Evolutionary conservation across 495 filamentous ascomycete genomes (phyloP).

Genomic region (Physcia stellaris): DNA sequence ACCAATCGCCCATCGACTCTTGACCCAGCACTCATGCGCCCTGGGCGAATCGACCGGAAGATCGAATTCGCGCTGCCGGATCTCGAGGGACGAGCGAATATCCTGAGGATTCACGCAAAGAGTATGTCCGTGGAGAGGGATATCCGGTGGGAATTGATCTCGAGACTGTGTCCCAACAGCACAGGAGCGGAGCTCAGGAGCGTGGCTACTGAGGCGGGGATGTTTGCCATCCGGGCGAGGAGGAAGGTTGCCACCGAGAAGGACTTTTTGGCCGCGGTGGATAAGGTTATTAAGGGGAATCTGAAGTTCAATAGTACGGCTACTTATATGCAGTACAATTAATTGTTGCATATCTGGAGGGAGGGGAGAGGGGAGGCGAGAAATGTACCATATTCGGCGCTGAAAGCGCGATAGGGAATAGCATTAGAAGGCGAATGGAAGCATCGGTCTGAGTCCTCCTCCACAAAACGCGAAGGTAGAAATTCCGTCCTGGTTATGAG

Average conservation of each 20-base stretch:
- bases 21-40: constrained; percentile 92
- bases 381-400: too few relatives aligned
- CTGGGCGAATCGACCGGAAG: constrained; percentile 95
- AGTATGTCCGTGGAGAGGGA: constrained; percentile 98
- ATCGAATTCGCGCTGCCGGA: constrained; percentile 97
- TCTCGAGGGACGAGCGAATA: constrained; percentile 92
- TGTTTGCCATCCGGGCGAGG: constrained; percentile 94
- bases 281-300: constrained; percentile 99
- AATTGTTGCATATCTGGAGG: too few relatives aligned
- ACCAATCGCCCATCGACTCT: constrained; percentile 94
- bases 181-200: constrained; percentile 89
- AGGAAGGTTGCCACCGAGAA: constrained; percentile 99
- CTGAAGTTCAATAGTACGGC: constrained; percentile 99
- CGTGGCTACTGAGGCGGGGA: constrained; percentile 97
- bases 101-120: constrained; percentile 96
- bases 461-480: too few relatives aligned
- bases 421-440: too few relatives aligned
- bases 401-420: too few relatives aligned
- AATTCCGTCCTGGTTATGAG: too few relatives aligned
- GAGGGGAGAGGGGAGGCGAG: too few relatives aligned
- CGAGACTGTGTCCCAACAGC: constrained; percentile 87
- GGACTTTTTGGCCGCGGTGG: constrained; percentile 93
- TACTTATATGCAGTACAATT: constrained; percentile 99
- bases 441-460: too few relatives aligned
- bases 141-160: constrained; percentile 97